Evolutionary conservation across 257 asterid genomes (phyloP).

Genomic region (Solanum peruvianum): DNA sequence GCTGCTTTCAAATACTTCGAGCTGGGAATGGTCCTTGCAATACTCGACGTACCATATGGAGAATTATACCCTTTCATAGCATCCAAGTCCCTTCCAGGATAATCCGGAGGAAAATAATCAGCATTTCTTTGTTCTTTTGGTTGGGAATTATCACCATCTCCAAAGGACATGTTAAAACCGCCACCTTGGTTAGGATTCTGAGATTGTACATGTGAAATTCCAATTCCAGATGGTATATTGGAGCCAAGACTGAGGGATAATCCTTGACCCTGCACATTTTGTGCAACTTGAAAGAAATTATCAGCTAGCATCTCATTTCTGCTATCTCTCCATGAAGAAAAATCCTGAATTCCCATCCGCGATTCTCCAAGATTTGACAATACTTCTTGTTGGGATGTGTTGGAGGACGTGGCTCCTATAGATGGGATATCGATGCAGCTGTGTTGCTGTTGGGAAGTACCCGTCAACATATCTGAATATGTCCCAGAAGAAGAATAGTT

Average conservation of each 20-base stretch:
- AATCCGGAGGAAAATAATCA: constrained; percentile 22
- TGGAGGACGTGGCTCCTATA: constrained; percentile 25
- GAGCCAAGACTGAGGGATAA: constrained; percentile 75
- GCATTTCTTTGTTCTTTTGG: constrained; percentile 24
- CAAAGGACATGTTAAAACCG: constrained; percentile 25
- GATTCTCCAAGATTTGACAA: constrained; percentile 37
- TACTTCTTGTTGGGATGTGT: constrained; percentile 30
- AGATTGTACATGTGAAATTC: constrained; percentile 27
- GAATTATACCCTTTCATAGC: constrained; percentile 16
- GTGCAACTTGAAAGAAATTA: constrained; percentile 26
- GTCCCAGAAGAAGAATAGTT: constrained; percentile 46
- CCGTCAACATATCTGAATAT: constrained; percentile 27
- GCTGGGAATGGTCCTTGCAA: constrained; percentile 32
- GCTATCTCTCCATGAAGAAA: constrained; percentile 38
- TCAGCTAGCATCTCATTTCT: constrained; percentile 31
- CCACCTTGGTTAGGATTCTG: constrained; percentile 22
- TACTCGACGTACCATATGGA: constrained; percentile 31
- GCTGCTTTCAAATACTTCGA: constrained; percentile 75
- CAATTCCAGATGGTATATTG: constrained; percentile 34
- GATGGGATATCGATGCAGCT: constrained; percentile 19
- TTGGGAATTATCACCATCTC: constrained; percentile 26
- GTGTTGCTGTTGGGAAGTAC: constrained; percentile 23
- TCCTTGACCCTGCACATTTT: constrained; percentile 45
- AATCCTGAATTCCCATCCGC: constrained; percentile 19
- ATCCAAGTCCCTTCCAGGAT: constrained; percentile 15